phyloP scores from a whole-genome alignment of 1,284 basidiomycete species.

The Fistulina hepatica region DNA sequence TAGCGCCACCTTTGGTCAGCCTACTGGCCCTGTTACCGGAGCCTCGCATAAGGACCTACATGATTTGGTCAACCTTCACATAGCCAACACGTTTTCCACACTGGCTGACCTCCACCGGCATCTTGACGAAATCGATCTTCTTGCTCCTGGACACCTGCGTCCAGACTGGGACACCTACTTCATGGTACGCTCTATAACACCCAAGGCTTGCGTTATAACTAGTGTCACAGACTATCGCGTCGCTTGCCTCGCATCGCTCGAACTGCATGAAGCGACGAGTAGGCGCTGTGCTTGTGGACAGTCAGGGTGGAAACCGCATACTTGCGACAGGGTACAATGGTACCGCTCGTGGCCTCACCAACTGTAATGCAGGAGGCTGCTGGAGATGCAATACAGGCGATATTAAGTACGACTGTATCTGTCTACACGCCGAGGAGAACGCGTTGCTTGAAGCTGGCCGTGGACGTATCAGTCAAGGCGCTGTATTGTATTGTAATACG shows the following conservation, averaged over 20 bases:
- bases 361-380: slow-evolving; percentile 89
- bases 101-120: slow-evolving; percentile 48
- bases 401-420: slow-evolving; percentile 77
- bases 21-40: neutral
- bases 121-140: slow-evolving; percentile 58
- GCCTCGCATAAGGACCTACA: slow-evolving; percentile 33
- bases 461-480: slow-evolving; percentile 72
- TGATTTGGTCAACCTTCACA: slow-evolving; percentile 48
- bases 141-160: slow-evolving; percentile 64
- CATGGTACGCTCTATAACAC: slow-evolving; percentile 51
- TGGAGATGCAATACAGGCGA: slow-evolving; percentile 64
- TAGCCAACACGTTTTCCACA: slow-evolving; percentile 62
- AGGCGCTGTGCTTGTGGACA: slow-evolving; percentile 82
- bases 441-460: slow-evolving; percentile 88
- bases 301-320: slow-evolving; percentile 53
- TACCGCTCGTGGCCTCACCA: slow-evolving; percentile 80
- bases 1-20: neutral
- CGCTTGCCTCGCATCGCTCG: slow-evolving; percentile 77
- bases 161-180: slow-evolving; percentile 94
- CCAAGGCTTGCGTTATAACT: neutral
- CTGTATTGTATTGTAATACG: slow-evolving; percentile 88
- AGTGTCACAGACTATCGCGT: slow-evolving; percentile 68
- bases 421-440: slow-evolving; percentile 98
- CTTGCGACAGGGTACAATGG: slow-evolving; percentile 99
- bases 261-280: slow-evolving; percentile 98